Evolutionary conservation across 148 eudicot species (phyloP).

Genomic region (Rhododendron henanense): DNA sequence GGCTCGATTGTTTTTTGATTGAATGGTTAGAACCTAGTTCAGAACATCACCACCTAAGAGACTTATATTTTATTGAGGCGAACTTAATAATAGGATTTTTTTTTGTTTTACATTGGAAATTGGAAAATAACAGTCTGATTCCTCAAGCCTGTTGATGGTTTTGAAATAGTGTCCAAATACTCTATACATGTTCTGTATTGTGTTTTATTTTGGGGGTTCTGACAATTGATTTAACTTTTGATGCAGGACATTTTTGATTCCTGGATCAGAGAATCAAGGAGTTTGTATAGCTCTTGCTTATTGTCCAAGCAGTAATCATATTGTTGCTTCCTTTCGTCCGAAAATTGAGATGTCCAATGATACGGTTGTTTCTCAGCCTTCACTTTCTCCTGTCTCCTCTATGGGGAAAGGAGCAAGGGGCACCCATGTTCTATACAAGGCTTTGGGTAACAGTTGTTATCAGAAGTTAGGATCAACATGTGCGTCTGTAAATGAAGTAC

Average conservation of each 20-base stretch:
- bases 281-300: slow-evolving; percentile 87
- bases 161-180: background rate
- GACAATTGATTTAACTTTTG: slow-evolving; percentile 2
- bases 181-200: background rate
- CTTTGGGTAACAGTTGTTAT: slow-evolving; percentile 30
- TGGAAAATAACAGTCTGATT: background rate
- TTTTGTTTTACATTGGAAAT: background rate
- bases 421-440: slow-evolving; percentile 50
- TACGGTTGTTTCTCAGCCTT: slow-evolving; percentile 38
- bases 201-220: slow-evolving; percentile 9
- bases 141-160: background rate
- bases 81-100: background rate
- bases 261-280: slow-evolving; percentile 70
- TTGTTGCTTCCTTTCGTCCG: slow-evolving; percentile 84
- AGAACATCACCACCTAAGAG: background rate
- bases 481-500: slow-evolving; percentile 57
- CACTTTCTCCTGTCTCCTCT: slow-evolving; percentile 32
- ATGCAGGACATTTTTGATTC: slow-evolving; percentile 52
- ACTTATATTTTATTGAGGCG: background rate
- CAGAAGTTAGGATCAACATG: slow-evolving; percentile 40
- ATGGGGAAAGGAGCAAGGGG: slow-evolving; percentile 54
- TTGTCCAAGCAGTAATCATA: slow-evolving; percentile 41
- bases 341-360: slow-evolving; percentile 47
- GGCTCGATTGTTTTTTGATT: background rate
- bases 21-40: background rate